phyloP scores from a whole-genome alignment of 176 grass and related monocot species.

The Carex myosuroides region DNA sequence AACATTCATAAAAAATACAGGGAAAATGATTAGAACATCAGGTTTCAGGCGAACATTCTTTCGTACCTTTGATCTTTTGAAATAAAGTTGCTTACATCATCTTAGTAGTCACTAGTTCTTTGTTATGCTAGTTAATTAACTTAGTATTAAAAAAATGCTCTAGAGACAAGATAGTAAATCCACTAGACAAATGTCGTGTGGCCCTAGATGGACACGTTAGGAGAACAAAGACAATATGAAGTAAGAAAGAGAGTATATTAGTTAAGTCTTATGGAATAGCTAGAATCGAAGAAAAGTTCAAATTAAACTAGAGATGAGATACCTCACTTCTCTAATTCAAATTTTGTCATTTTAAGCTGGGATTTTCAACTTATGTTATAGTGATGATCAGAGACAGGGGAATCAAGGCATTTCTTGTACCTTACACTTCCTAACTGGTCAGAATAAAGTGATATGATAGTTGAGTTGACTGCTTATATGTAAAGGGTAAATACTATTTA shows the following conservation, averaged over 20 bases:
- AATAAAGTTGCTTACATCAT: background rate
- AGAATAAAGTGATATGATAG: background rate
- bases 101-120: background rate
- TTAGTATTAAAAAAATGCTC: background rate
- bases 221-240: background rate
- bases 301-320: background rate
- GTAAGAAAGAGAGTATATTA: background rate
- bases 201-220: background rate
- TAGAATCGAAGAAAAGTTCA: background rate
- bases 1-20: background rate
- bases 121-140: background rate
- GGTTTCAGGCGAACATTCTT: background rate
- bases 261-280: background rate
- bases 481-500: background rate
- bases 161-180: background rate
- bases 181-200: background rate
- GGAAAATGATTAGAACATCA: background rate
- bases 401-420: background rate
- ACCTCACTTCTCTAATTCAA: constrained; percentile 3
- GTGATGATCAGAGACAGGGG: background rate
- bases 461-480: background rate
- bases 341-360: background rate
- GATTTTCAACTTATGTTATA: constrained; percentile 2
- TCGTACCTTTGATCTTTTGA: background rate
- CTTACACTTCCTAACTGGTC: background rate